phyloP scores from a whole-genome alignment of 2,329 filamentous ascomycete species.

The Paraconiothyrium brasiliense region DNA sequence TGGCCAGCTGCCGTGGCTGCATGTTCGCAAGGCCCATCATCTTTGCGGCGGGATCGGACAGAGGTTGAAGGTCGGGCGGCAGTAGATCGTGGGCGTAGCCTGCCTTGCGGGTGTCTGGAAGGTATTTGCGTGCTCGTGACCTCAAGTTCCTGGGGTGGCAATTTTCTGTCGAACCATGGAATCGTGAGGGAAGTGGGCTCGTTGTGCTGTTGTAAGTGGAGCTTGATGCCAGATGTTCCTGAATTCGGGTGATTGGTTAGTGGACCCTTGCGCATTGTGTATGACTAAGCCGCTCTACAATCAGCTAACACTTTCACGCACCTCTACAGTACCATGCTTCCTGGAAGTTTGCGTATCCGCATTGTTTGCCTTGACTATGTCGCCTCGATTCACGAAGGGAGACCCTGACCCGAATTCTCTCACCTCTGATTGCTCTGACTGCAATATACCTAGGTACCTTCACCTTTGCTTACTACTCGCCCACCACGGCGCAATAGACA shows the following conservation, averaged over 20 bases:
- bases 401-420: slow-evolving; percentile 4
- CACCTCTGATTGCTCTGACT: background rate
- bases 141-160: background rate
- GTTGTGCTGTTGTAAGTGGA: slow-evolving; percentile 7
- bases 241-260: slow-evolving; percentile 15
- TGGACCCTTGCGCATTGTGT: background rate
- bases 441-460: background rate
- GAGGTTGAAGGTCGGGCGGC: background rate
- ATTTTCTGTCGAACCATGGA: background rate
- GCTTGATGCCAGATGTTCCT: slow-evolving; percentile 22
- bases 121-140: background rate
- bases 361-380: background rate
- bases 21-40: slow-evolving; percentile 63
- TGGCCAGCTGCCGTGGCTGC: slow-evolving; percentile 82
- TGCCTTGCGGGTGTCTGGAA: background rate
- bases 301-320: background rate
- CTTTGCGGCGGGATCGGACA: slow-evolving; percentile 25
- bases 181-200: slow-evolving; percentile 5
- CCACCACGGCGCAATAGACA: background rate
- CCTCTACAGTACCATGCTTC: background rate
- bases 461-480: slow-evolving; percentile 6
- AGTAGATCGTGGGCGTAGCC: background rate
- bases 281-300: slow-evolving; percentile 15
- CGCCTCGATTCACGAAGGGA: background rate
- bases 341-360: background rate